Evolutionary conservation across 2,329 filamentous ascomycete genomes (phyloP), one percentile per base, ranked within the genome.

Genomic region (Myrmaecium sp.): DNA sequence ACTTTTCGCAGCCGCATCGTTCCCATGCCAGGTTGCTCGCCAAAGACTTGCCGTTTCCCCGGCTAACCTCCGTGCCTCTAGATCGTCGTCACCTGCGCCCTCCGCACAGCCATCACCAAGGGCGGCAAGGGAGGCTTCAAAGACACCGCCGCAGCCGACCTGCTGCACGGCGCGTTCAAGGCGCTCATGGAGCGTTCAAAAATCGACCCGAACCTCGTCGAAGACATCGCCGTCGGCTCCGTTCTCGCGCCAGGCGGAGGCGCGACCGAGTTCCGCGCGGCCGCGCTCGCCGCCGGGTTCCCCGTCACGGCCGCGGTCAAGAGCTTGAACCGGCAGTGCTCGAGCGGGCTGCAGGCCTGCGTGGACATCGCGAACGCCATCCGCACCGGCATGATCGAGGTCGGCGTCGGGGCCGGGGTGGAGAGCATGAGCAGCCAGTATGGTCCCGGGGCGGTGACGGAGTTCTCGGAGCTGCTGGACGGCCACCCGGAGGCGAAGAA

Each of bases 371-470:
- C 86, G 39, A 92, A 95, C 61, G 80, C 81, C 41, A 91, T 98
- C 58, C 71, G 70, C 46, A 52, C 71, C 4, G 89, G 84, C 43
- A 92, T 93, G 78, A 95, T 95, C 46, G 86, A 95, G 39, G 58
- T 95, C 35, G 89, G 89, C 41, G 72, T 95, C 40, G 89, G 86
- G 39, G 84, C 84, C 12, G 89, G 89, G 46, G 83, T 93, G 14
- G 89, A 98, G 70, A 89, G 79, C 63, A 98, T 98, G 89, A 80
- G 71, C 46, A 65, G 66, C 31, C 79, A 94, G 48, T 95, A 95
- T 52, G 89, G 74, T 17, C 84, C 86, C 14, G 64, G 62, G 23
- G 89, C 89, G 34, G 86, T 95, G 10, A 70, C 74, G 34, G 89
- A 95, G 56, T 94, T 95, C 66, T 89, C 80, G 16, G 81, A 92